Base-by-base conservation (phyloP, 805 yeast genomes). In the Schwanniomyces polymorphus region DNA sequence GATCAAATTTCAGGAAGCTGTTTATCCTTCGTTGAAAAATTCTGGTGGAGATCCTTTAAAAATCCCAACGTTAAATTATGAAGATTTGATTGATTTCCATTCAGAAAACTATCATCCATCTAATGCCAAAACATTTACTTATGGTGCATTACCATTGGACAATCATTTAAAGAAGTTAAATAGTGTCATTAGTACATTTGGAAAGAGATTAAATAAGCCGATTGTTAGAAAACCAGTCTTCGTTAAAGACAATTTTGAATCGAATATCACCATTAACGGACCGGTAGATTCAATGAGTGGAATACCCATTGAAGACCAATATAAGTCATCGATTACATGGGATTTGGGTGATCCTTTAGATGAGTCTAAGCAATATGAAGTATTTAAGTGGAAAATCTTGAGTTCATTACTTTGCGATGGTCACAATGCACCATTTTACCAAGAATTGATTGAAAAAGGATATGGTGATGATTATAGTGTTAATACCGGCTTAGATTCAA, bases 31-130 rank as follows among this genome's bases (percentile, higher is more conserved):
- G 7, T 72, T 94, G 57, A 79, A 90, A 60, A 90, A 90, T 67
- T 86, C 97, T 2, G 99, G 97, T 27, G 99, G 99, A 47, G 97
- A 92, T 61, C 99, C 99, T 0, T 65, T 78, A 17, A 72, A 76
- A 44, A 94, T 94, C 47, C 88, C 97, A 0, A 77, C 82, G 51
- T 70, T 92, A 50, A 70, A 77, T 7, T 87, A 92, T 61, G 83
- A 84, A 53, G 95, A 89, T 50, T 74, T 94, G 47, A 71, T 86
- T 4, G 84, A 84, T 18, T 94, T 89, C 72, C 98, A 94, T 59
- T 63, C 74, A 5, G 60, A 67, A 2, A 80, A 86, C 57, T 94
- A 94, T 64, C 97, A 91, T 62, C 97, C 99, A 2, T 85, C 95
- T 1, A 94, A 92, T 64, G 81, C 96, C 2, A 81, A 76, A 57